phyloP scores from a whole-genome alignment of 169 alveolate genomes.

The Cryptosporidium muris region DNA sequence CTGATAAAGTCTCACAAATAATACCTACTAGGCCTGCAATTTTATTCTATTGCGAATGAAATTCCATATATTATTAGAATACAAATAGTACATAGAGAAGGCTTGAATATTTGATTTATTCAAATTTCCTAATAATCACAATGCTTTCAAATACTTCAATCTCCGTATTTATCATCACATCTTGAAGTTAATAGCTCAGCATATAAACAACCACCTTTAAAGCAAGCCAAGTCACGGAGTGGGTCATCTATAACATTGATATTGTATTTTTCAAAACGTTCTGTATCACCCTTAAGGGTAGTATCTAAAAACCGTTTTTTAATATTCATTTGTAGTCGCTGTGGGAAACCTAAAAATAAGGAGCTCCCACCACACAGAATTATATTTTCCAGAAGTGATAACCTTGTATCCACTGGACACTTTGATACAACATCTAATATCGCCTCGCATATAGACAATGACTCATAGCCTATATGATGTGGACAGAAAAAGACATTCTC shows the following conservation, averaged over 20 bases:
- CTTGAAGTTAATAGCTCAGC: neutral
- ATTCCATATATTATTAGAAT: too few relatives aligned
- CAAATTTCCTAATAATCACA: too few relatives aligned
- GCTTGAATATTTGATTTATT: too few relatives aligned
- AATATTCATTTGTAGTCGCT: conserved; percentile 40
- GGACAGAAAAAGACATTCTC: conserved; percentile 61
- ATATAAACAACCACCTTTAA: conserved; percentile 64
- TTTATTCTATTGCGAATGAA: neutral
- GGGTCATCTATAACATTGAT: conserved; percentile 50
- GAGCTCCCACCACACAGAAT: conserved; percentile 31
- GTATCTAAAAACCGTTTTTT: conserved; percentile 21
- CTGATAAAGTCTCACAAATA: conserved; percentile 45
- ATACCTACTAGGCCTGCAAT: conserved; percentile 64
- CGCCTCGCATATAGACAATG: conserved; percentile 59
- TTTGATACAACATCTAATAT: conserved; percentile 39
- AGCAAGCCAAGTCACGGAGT: conserved; percentile 16
- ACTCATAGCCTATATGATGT: conserved; percentile 37
- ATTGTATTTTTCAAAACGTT: conserved; percentile 43
- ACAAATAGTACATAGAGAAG: too few relatives aligned
- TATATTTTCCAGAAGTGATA: conserved; percentile 36
- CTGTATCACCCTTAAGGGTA: conserved; percentile 38
- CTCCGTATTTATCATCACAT: too few relatives aligned
- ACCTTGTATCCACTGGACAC: conserved; percentile 61
- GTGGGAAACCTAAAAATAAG: conserved; percentile 54
- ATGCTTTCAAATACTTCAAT: too few relatives aligned